phyloP scores from a whole-genome alignment of 345 rosid genomes.

The Lepidium didymum region DNA sequence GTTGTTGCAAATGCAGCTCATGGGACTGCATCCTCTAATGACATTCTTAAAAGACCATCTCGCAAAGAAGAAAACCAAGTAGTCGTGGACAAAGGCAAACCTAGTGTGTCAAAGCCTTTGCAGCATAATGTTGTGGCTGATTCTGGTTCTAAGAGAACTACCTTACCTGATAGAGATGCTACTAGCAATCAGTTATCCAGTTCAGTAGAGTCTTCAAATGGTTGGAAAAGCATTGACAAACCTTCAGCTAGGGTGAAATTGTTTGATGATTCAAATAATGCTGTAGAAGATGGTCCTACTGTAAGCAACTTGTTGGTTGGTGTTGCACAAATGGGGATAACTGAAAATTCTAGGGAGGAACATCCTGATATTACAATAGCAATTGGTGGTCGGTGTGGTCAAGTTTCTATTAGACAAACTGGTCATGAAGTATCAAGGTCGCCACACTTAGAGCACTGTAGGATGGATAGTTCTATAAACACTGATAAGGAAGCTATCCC shows the following conservation, averaged over 20 bases:
- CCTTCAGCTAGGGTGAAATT: slow-evolving; percentile 18
- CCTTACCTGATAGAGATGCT: slow-evolving; percentile 9
- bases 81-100: slow-evolving; percentile 5
- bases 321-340: slow-evolving; percentile 35
- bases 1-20: slow-evolving; percentile 28
- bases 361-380: slow-evolving; percentile 24
- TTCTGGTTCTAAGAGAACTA: slow-evolving; percentile 22
- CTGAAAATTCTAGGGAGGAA: slow-evolving; percentile 29
- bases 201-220: slow-evolving; percentile 21
- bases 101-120: neutral
- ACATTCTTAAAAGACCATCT: slow-evolving; percentile 25
- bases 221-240: slow-evolving; percentile 9
- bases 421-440: slow-evolving; percentile 15
- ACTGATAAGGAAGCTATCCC: slow-evolving; percentile 20
- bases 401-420: slow-evolving; percentile 34
- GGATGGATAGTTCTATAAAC: slow-evolving; percentile 18
- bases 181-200: slow-evolving; percentile 15
- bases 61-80: slow-evolving; percentile 21
- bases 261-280: slow-evolving; percentile 12
- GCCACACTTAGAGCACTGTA: slow-evolving; percentile 19
- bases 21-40: slow-evolving; percentile 4
- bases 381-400: slow-evolving; percentile 32
- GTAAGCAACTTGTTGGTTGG: slow-evolving; percentile 27
- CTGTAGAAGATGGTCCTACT: slow-evolving; percentile 6
- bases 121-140: slow-evolving; percentile 7